A percentile compares a stretch with the other conserved stretches of the same genome.
Evolutionary conservation across 1,139 yeast species (phyloP).

Genomic region (Pneumocystis jirovecii): DNA sequence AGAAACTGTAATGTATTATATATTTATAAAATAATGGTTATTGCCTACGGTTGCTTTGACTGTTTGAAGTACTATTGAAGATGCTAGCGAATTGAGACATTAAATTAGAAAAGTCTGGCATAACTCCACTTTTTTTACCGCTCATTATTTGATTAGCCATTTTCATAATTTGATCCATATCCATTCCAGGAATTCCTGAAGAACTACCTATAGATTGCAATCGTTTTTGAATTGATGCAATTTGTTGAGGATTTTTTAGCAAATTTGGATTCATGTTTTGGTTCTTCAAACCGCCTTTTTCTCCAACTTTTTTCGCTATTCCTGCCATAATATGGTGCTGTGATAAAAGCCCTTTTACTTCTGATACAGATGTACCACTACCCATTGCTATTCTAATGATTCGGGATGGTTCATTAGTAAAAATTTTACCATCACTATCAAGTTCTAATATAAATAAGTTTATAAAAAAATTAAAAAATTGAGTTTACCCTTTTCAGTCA

Average conservation of each 20-base stretch:
- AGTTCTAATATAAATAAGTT: conserved; percentile 34
- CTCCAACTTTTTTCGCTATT: conserved; percentile 64
- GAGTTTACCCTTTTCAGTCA: conserved; percentile 48
- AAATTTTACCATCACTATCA: conserved; percentile 76
- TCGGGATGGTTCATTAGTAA: conserved; percentile 69
- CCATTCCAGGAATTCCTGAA: conserved; percentile 25
- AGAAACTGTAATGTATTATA: not conserved
- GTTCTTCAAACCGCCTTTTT: conserved; percentile 32
- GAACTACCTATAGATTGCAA: conserved; percentile 17
- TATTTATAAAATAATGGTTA: not conserved
- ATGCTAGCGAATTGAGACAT: conserved; percentile 17
- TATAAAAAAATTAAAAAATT: not conserved
- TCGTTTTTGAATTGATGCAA: conserved; percentile 10
- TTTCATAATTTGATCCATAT: conserved; percentile 26
- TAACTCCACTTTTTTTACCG: conserved; percentile 26
- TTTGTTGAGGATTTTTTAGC: conserved; percentile 13
- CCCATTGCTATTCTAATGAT: conserved; percentile 86
- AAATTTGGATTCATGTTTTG: conserved; percentile 26
- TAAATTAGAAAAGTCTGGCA: conserved; percentile 38
- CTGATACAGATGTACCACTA: conserved; percentile 86
- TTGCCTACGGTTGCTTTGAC: not conserved
- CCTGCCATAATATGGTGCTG: conserved; percentile 92
- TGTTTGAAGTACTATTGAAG: not conserved
- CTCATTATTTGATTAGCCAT: conserved; percentile 24
- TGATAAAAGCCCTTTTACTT: conserved; percentile 80